Base-by-base conservation (phyloP, 371 early-diverging fungal genomes). In the Mucor circinelloides region DNA sequence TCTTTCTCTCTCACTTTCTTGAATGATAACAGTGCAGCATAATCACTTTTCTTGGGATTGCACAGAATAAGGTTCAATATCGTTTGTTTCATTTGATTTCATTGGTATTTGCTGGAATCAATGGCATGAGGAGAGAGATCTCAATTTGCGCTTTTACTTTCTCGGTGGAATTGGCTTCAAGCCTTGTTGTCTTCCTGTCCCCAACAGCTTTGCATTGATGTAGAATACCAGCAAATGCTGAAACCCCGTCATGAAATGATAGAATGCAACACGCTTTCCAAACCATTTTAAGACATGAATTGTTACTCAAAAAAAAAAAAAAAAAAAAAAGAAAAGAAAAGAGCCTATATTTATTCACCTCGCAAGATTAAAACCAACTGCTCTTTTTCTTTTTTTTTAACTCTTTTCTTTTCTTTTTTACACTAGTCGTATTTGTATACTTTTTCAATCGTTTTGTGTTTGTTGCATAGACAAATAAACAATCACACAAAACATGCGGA, bases 301-400 rank as follows among this genome's bases (percentile, higher is more conserved):
- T 58, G 60, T 60, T 60, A 60, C 60, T 42, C 60, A 31, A 31
- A 46, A 46, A 46, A 30, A n/a, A 1, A 6, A 42, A n/a, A 15
- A 28, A 15, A 55, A 55, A 55, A 27, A 8, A 28, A 6, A 6
- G 25, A n/a, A n/a, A n/a, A n/a, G n/a, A n/a, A n/a, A n/a, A n/a
- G n/a, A n/a, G n/a, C n/a, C n/a, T n/a, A 59, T 25, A 58, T 19
- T 21, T 25, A 60, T 44, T 60, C 60, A 44, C 60, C 60, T 60
- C 42, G 60, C 46, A 28, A 4, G 50, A 50, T 50, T 23, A 50
- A 44, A 44, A 19, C 13, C 19, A 17, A 19, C 44, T 34, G 9
- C 10, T 15, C 40, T 40, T 15, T 40, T 25, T 40, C 2, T 13
- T 25, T 42, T 15, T 25, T 25, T 15, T 36, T 23, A 1, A 21